phyloP scores from a whole-genome alignment of 2,329 filamentous ascomycete genomes.

The Daldinia sp. region DNA sequence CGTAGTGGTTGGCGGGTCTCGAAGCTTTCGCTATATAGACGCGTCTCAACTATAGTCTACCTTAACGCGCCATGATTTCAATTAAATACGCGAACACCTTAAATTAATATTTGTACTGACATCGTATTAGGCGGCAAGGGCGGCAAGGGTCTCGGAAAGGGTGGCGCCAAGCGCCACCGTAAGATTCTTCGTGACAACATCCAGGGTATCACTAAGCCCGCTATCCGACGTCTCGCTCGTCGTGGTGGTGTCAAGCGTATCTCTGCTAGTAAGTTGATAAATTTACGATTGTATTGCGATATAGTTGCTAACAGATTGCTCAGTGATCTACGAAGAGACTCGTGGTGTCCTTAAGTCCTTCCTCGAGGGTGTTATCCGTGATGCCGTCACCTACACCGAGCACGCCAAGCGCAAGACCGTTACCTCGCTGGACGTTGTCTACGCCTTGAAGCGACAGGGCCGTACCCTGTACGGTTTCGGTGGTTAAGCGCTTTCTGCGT shows the following conservation, averaged over 20 bases:
- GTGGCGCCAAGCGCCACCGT: constrained; percentile 97
- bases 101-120: constrained; percentile 52
- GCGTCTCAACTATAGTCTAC: constrained; percentile 43
- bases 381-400: constrained; percentile 83
- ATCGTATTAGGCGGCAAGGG: constrained; percentile 68
- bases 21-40: constrained; percentile 36
- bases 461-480: constrained; percentile 74
- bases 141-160: constrained; percentile 53
- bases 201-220: constrained; percentile 98
- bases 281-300: not conserved
- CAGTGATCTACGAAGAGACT: constrained; percentile 79
- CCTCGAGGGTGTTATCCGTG: constrained; percentile 82
- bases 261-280: constrained; percentile 79
- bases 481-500: constrained; percentile 55
- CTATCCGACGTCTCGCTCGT: constrained; percentile 96
- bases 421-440: constrained; percentile 71
- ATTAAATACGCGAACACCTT: constrained; percentile 8
- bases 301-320: constrained; percentile 29
- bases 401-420: constrained; percentile 82
- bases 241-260: constrained; percentile 99
- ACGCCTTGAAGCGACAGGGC: constrained; percentile 70
- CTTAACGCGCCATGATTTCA: constrained; percentile 15
- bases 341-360: constrained; percentile 85
- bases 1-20: constrained; percentile 40
- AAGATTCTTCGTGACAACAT: constrained; percentile 99